Percentiles rank a stretch among this genome's conserved stretches.
phyloP scores from a whole-genome alignment of 306 rosid species.

The Cicer pinnatifidum region DNA sequence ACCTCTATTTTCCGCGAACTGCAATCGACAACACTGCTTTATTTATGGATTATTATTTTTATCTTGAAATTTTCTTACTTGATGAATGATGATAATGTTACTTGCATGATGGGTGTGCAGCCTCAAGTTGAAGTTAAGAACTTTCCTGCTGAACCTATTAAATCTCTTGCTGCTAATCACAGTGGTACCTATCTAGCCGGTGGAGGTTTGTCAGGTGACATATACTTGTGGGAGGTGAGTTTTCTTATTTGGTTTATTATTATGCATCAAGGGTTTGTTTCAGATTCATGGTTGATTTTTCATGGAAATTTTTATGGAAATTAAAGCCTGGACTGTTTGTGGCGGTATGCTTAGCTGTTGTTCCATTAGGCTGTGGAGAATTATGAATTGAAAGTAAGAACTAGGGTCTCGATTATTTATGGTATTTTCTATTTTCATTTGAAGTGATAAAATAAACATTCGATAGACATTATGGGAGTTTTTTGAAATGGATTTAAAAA shows the following conservation, averaged over 20 bases:
- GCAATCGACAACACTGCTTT: background rate
- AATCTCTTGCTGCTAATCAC: conserved; percentile 70
- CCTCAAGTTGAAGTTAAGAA: conserved; percentile 76
- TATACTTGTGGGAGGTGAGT: conserved; percentile 84
- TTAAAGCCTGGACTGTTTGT: background rate
- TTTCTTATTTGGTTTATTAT: background rate
- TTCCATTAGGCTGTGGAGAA: conserved; percentile 16
- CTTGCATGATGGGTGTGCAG: conserved; percentile 45
- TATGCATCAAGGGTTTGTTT: background rate
- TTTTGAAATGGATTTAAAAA: too few relatives aligned
- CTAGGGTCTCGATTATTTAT: background rate
- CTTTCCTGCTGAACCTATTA: conserved; percentile 68
- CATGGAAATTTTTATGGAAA: background rate
- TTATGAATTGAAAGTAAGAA: conserved; percentile 29
- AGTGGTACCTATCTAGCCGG: conserved; percentile 74
- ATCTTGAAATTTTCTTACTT: conserved; percentile 1
- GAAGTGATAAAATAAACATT: too few relatives aligned
- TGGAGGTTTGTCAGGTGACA: conserved; percentile 72
- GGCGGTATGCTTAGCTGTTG: background rate
- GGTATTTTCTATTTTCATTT: too few relatives aligned
- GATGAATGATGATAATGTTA: conserved; percentile 16
- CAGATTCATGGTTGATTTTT: background rate
- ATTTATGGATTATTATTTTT: background rate
- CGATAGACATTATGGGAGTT: too few relatives aligned
- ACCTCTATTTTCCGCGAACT: too few relatives aligned